Evolutionary conservation across 2,329 filamentous ascomycete genomes (phyloP).

Genomic region (Endoconidiophora polonica): DNA sequence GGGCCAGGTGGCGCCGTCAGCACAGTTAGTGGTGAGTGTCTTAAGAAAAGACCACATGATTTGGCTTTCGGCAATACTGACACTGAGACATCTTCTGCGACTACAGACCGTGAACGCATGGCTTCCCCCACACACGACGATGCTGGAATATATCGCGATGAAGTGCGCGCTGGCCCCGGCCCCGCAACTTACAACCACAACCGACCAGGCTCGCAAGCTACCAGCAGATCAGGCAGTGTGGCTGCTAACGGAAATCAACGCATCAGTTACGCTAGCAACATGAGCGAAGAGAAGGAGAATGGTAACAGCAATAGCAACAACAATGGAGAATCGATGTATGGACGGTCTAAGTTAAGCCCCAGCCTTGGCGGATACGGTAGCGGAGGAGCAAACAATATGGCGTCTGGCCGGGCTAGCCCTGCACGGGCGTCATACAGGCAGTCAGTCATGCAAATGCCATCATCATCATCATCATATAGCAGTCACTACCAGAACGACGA

Average conservation of each 20-base stretch:
- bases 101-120: constrained; percentile 17
- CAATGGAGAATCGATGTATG: constrained; percentile 29
- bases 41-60: constrained; percentile 15
- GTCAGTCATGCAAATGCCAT: constrained; percentile 17
- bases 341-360: constrained; percentile 37
- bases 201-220: constrained; percentile 9
- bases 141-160: constrained; percentile 40
- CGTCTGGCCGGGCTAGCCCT: constrained; percentile 42
- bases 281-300: constrained; percentile 68
- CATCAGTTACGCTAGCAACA: constrained; percentile 45
- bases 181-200: constrained; percentile 1
- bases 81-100: constrained; percentile 13
- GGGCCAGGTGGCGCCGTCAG: constrained; percentile 17
- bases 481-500: constrained; percentile 7
- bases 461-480: constrained; percentile 3
- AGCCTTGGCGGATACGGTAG: constrained; percentile 29
- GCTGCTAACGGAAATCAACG: constrained; percentile 28
- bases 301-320: too few species aligned
- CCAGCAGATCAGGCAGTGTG: neutral
- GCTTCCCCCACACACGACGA: constrained; percentile 28
- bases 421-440: constrained; percentile 32
- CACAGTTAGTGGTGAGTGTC: constrained; percentile 15
- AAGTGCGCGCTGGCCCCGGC: constrained; percentile 20
- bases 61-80: constrained; percentile 13
- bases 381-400: constrained; percentile 19